Evolutionary conservation across 306 rosid species (phyloP).

Genomic region (Glycine latifolia): DNA sequence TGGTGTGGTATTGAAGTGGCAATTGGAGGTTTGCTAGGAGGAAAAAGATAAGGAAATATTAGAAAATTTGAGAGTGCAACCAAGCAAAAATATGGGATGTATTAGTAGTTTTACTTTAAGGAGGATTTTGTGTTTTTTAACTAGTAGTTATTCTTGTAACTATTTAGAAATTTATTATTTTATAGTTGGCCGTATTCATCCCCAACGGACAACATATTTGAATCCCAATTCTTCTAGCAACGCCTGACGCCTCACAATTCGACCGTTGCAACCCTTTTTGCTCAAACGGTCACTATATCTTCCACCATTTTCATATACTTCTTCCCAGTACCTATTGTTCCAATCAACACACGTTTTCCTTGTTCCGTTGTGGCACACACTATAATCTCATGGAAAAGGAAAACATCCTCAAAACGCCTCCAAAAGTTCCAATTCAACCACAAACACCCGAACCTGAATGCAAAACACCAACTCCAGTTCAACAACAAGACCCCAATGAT

Average conservation of each 20-base stretch:
- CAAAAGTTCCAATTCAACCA: constrained; percentile 50
- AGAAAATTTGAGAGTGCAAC: too few species aligned
- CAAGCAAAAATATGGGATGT: too few species aligned
- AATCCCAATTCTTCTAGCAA: not conserved
- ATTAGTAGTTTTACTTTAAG: too few species aligned
- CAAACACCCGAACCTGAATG: constrained; percentile 42
- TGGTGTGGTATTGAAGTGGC: too few species aligned
- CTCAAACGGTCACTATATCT: constrained; percentile 51
- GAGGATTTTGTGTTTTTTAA: too few species aligned
- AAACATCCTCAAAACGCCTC: constrained; percentile 47
- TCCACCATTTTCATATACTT: not conserved
- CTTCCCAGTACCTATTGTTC: not conserved
- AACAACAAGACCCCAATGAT: constrained; percentile 36
- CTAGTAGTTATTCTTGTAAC: too few species aligned
- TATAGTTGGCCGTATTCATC: not conserved
- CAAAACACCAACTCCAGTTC: constrained; percentile 58
- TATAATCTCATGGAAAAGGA: constrained; percentile 64
- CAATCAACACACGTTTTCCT: not conserved
- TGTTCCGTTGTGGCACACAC: not conserved
- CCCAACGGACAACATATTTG: constrained; percentile 23
- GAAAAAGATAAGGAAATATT: too few species aligned
- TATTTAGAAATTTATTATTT: too few species aligned
- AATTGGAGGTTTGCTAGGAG: too few species aligned
- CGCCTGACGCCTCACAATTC: constrained; percentile 4
- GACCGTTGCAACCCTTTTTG: constrained; percentile 55